These are phyloP conservation scores for Penicillium silybi DNA, from an alignment of 495 filamentous ascomycete species.

Conservation along the genomic window DNA sequence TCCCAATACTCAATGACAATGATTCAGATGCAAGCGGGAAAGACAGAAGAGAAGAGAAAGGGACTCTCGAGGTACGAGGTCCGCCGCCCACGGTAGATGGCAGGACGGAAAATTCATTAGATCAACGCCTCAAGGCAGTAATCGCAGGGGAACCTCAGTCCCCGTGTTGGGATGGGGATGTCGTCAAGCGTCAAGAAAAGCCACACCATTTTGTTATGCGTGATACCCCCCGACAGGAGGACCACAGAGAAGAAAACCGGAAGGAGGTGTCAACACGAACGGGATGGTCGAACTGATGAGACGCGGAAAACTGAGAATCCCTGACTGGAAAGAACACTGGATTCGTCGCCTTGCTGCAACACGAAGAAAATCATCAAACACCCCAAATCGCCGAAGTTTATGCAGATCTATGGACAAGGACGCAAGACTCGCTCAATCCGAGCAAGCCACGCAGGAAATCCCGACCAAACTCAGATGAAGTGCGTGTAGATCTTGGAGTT, in stretches of 20 bases:
- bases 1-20: conserved; percentile 32
- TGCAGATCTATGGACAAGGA: conserved; percentile 32
- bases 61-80: conserved; percentile 16
- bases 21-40: conserved; percentile 29
- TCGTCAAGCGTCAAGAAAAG: conserved; percentile 11
- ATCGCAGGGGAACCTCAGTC: not conserved
- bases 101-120: conserved; percentile 23
- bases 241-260: conserved; percentile 1
- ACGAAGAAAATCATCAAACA: conserved; percentile 15
- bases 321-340: not conserved
- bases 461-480: conserved; percentile 70
- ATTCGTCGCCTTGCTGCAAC: not conserved
- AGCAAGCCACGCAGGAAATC: conserved; percentile 20
- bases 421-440: conserved; percentile 9
- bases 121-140: conserved; percentile 15
- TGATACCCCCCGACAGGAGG: not conserved
- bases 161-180: conserved; percentile 3
- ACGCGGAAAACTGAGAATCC: not conserved
- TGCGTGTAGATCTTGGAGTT: conserved; percentile 98
- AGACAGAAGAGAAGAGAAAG: conserved; percentile 23
- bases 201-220: conserved; percentile 16
- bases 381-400: conserved; percentile 25
- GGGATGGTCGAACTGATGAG: not conserved
- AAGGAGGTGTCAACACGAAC: conserved; percentile 5
- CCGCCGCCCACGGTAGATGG: conserved; percentile 13